A percentile compares a stretch with the other conserved stretches of the same genome.
These are phyloP conservation scores for Penicillium goetzii DNA, from an alignment of 495 filamentous ascomycete genomes.

Conservation along the genomic window DNA sequence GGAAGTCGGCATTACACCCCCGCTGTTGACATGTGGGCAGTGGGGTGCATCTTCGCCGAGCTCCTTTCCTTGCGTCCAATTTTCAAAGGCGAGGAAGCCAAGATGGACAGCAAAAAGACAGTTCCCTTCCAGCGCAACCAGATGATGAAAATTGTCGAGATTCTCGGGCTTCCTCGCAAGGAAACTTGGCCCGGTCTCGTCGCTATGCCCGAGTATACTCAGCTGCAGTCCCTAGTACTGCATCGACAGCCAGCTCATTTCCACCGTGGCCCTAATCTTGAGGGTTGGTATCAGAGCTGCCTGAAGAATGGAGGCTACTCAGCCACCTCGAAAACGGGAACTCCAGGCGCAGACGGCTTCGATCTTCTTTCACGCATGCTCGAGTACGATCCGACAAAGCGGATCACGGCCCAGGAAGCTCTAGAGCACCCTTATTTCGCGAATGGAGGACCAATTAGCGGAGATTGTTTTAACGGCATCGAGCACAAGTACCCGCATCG, in stretches of 20 bases:
- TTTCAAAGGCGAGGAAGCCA: constrained; percentile 98
- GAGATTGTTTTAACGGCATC: constrained; percentile 89
- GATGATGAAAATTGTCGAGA: constrained; percentile 97
- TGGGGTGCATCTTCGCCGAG: constrained; percentile 98
- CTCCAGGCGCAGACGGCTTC: constrained; percentile 75
- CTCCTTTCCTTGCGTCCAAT: constrained; percentile 88
- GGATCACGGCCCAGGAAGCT: constrained; percentile 82
- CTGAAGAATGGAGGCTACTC: constrained; percentile 63
- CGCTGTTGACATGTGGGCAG: constrained; percentile 95
- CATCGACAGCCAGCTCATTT: constrained; percentile 45
- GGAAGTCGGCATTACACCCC: constrained; percentile 93
- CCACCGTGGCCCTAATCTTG: constrained; percentile 56
- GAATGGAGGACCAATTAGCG: constrained; percentile 62
- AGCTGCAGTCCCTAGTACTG: constrained; percentile 67
- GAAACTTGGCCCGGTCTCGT: constrained; percentile 84
- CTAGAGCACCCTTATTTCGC: constrained; percentile 87
- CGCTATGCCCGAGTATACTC: constrained; percentile 78
- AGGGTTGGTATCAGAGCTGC: constrained; percentile 67
- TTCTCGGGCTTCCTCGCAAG: constrained; percentile 87
- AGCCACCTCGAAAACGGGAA: constrained; percentile 48
- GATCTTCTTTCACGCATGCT: constrained; percentile 79
- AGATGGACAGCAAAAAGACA: constrained; percentile 97
- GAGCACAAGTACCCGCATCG: constrained; percentile 87
- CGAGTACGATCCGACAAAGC: constrained; percentile 89
- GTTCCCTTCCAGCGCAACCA: constrained; percentile 98